Percentiles rank a stretch among this genome's conserved stretches.
These are phyloP conservation scores for Elsinoe perseae DNA, from an alignment of 2,329 filamentous ascomycete genomes.

Conservation along the genomic window DNA sequence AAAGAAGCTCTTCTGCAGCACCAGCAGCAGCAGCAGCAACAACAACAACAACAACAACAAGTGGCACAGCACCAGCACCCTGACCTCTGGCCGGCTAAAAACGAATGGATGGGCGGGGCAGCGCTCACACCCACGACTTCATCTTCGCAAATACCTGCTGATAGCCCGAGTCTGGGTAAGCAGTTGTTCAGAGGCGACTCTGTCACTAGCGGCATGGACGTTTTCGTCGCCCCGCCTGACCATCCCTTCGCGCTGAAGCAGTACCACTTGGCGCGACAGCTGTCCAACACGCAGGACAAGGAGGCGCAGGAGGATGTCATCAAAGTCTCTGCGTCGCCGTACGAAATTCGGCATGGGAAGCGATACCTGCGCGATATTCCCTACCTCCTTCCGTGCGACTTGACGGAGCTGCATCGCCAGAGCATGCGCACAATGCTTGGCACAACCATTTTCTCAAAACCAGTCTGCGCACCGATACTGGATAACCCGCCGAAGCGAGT, in stretches of 20 bases:
- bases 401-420: slow-evolving; percentile 80
- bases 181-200: slow-evolving; percentile 5
- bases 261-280: not conserved
- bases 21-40: not conserved
- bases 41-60: slow-evolving; percentile 1
- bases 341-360: slow-evolving; percentile 68
- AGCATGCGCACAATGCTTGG: slow-evolving; percentile 74
- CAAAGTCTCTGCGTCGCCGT: slow-evolving; percentile 28
- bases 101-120: slow-evolving; percentile 4
- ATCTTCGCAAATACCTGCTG: not conserved
- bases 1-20: not conserved
- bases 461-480: slow-evolving; percentile 64
- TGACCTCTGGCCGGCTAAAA: not conserved
- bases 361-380: slow-evolving; percentile 72
- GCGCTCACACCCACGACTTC: not conserved
- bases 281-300: not conserved
- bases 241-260: not conserved
- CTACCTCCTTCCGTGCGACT: slow-evolving; percentile 84
- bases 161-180: not conserved
- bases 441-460: slow-evolving; percentile 71
- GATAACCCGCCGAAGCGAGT: slow-evolving; percentile 64
- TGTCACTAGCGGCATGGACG: slow-evolving; percentile 7
- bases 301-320: slow-evolving; percentile 7
- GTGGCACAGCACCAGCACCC: not conserved
- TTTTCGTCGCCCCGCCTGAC: not conserved